Evolutionary conservation across 768 basidiomycete genomes (phyloP), one percentile per base, ranked within the genome.

Genomic region (Suillus lakei): DNA sequence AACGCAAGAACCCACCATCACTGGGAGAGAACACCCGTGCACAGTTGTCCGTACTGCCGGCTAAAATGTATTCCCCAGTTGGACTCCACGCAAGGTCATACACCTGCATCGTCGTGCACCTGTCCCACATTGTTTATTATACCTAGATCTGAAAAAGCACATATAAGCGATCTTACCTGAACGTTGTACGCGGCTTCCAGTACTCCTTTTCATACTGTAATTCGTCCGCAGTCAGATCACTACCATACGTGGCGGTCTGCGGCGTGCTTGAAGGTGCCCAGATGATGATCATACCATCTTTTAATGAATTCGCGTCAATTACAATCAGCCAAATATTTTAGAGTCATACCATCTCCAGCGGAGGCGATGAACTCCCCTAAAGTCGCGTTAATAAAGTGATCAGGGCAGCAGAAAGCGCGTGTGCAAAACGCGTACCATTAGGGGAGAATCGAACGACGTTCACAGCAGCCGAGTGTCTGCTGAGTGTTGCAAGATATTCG

Each of bases 31-130:
- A 96, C 43, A 98, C 89, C 56, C 94, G 82, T 0, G 97, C 96
- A 6, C 90, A 91, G 69, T 98, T 98, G 77, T 99, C 98, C 9
- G 97, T 99, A 74, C 94, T 95, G 5, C 98, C 98, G n/a, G 95
- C 91, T 50, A 99, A 85, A 64, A 99, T 86, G 68, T 93, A 97
- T 68, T 96, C 93, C 38, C 97, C 95, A 21, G 91, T 91, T 0
- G 98, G 98, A 69, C 93, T 95, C 98, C 98, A 99, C 0, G 96
- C 95, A 30, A 99, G 82, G 73, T 99, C 98, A 76, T 99, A 99
- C 7, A 99, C 95, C 76, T 99, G 95, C 87, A 96, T 94, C 5
- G 91, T 90, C 2, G 95, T 93, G 69, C 93, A 95, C 64, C 96
- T 97, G 72, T n/a, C 18, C 43, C 15, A 53, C 44, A 54, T 58